A percentile compares a stretch with the other conserved stretches of the same genome.
Conservation (phyloP, 148 eudicot genomes). For the Rhododendron ovatum region DNA sequence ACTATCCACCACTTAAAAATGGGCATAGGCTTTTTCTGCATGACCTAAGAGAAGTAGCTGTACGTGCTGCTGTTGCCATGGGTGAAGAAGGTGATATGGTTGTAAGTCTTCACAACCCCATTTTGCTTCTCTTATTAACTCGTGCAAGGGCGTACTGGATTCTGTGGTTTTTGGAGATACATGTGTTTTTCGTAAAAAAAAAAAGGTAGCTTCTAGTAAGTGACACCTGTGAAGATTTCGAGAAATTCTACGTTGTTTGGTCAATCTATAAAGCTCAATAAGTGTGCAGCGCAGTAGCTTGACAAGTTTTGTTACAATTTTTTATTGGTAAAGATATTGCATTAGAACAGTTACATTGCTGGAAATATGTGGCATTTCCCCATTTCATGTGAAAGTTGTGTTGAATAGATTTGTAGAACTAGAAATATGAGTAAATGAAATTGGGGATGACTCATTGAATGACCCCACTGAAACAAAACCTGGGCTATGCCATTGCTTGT, state of each 20-base stretch:
- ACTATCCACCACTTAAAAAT: constrained; percentile 93
- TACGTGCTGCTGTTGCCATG: constrained; percentile 97
- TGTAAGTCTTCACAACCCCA: constrained; percentile 45
- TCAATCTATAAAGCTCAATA: neutral
- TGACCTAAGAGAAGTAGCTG: constrained; percentile 93
- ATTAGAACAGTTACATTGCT: neutral
- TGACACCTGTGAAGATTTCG: neutral
- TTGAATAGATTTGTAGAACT: neutral
- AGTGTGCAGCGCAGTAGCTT: neutral
- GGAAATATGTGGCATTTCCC: neutral
- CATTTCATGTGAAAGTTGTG: neutral
- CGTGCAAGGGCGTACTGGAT: neutral
- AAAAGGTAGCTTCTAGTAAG: neutral
- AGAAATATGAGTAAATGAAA: neutral
- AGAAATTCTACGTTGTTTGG: neutral
- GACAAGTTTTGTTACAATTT: neutral
- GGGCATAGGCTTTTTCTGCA: constrained; percentile 92
- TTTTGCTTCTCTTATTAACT: constrained; percentile 3
- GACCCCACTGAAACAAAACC: neutral
- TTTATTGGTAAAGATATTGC: neutral
- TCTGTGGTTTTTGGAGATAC: neutral
- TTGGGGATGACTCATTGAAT: neutral
- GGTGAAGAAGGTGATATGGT: constrained; percentile 98
- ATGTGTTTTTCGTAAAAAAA: neutral
- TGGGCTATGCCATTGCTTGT: neutral